Conservation (phyloP, 768 basidiomycete species). For the Suillus plorans region DNA sequence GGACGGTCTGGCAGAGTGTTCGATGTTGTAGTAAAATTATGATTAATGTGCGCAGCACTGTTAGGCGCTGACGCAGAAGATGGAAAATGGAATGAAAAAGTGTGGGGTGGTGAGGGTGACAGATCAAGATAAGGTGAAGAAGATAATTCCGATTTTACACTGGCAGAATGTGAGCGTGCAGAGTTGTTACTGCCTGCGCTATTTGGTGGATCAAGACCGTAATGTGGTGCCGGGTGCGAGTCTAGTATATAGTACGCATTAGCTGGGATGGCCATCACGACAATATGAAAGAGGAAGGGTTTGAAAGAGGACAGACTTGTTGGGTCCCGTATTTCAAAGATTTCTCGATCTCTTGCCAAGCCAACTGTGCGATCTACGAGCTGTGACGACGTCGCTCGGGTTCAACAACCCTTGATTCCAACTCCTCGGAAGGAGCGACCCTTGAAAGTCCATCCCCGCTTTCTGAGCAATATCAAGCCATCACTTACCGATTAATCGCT, state of each 20-base stretch:
- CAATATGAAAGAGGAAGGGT: background rate
- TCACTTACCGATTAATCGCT: slow-evolving; percentile 1
- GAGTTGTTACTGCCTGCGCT: slow-evolving; percentile 4
- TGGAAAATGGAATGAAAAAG: slow-evolving; percentile 27
- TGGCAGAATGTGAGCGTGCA: slow-evolving; percentile 13
- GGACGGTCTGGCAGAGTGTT: slow-evolving; percentile 4
- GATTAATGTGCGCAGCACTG: background rate
- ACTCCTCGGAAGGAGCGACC: slow-evolving; percentile 3
- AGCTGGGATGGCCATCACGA: background rate
- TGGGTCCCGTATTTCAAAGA: background rate
- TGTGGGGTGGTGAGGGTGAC: slow-evolving; percentile 19
- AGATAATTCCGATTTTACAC: slow-evolving; percentile 29
- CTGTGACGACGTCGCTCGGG: background rate
- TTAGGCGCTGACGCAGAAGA: background rate
- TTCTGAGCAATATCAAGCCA: background rate
- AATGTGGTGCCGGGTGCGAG: slow-evolving; percentile 8
- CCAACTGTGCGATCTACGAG: background rate
- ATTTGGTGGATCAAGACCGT: background rate
- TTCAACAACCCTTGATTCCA: background rate
- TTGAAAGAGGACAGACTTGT: background rate
- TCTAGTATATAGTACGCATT: slow-evolving; percentile 4
- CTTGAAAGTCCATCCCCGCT: slow-evolving; percentile 2
- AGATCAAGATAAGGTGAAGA: slow-evolving; percentile 22
- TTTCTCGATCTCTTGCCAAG: slow-evolving; percentile 1
- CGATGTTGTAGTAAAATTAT: slow-evolving; percentile 1